Evolutionary conservation across 2,329 filamentous ascomycete genomes (phyloP), one percentile per base, ranked within the genome.

Genomic region (Alternaria triticina): DNA sequence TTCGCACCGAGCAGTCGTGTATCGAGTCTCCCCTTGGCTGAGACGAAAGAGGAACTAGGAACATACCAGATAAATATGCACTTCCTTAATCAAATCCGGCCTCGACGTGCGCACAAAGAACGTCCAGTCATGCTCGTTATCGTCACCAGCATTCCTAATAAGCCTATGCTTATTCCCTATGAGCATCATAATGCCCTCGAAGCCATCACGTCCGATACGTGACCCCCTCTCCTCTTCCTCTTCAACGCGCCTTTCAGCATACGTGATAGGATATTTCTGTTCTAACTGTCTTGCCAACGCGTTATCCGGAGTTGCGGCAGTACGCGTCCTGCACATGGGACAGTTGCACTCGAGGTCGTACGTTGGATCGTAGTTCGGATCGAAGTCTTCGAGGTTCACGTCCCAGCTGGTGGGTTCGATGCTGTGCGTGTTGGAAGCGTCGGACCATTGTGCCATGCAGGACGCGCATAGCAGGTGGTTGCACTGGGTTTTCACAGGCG

Each of bases 391-490:
- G 43, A 82, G 77, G 6, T 77, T 76, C 69, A 83, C 79, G 22
- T 80, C 77, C 20, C 77, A 72, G 12, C 71, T 72, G 4, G 82
- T 73, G 15, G 79, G 82, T 8, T 79, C 75, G 13, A 82, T 79
- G 11, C 61, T 55, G 9, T 75, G 72, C 3, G 74, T 73, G 5
- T 80, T 70, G 1, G 80, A 83, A 1, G 79, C 74, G 23, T 82
- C 80, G 3, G 82, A 81, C 82, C 82, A 85, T 36, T 81, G 79
- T 2, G 80, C 78, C 81, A 84, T 83, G 71, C 83, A 85, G 6
- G 78, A 77, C 47, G 76, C 71, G 72, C 83, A 85, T 17, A 84
- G 73, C 3, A 80, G 74, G 57, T 84, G 83, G 49, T 76, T 75
- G 69, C 83, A 84, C 46, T 69, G 63, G 9, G 82, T 84, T 4